Base-by-base conservation (phyloP, 2,329 filamentous ascomycete genomes). In the Dactylellina parvicollis region DNA sequence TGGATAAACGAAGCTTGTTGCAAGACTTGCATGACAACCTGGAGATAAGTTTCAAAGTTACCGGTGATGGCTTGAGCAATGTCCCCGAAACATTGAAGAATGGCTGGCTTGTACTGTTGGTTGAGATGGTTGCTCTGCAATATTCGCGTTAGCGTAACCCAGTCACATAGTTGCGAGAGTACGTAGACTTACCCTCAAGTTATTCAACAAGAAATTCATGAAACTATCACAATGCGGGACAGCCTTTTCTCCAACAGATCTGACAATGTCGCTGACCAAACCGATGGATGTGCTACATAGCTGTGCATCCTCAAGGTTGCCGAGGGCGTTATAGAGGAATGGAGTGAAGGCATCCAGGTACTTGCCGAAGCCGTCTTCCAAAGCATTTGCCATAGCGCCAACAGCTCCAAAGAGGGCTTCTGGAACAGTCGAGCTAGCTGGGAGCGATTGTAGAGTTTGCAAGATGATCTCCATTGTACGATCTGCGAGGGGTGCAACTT, bases 251-350 rank as follows among this genome's bases (percentile, higher is more conserved):
- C 92, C 92, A 80, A 98, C 85, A 14, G 94, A 95, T 78, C 95
- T 90, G 57, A 92, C 94, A 78, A 99, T 95, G 80, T 99, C 95
- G 81, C 94, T 96, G 77, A 98, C 94, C 65, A 99, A 87, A 78
- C 95, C 95, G 81, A 99, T 97, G 78, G 95, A 94, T 89, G 98
- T 96, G 47, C 94, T 90, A 85, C 95, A 98, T 75, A 98, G 86
- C 81, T 89, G 90, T 34, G 93, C 91, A 83, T 97, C 95, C 76
- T 99, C 94, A 80, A 96, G 92, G 85, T 98, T 98, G 79, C 89
- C 90, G 28, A 99, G 88, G 26, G 95, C 95, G 77, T 92, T 96
- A 85, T 95, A 95, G 54, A 99, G 85, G 87, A 92, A 97, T 8
- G 92, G 92, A 46, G 89, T 86, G 82, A 99, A 99, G 1, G 92